Conservation (phyloP, 1,284 basidiomycete genomes). For the Rhizoctonia solani region DNA sequence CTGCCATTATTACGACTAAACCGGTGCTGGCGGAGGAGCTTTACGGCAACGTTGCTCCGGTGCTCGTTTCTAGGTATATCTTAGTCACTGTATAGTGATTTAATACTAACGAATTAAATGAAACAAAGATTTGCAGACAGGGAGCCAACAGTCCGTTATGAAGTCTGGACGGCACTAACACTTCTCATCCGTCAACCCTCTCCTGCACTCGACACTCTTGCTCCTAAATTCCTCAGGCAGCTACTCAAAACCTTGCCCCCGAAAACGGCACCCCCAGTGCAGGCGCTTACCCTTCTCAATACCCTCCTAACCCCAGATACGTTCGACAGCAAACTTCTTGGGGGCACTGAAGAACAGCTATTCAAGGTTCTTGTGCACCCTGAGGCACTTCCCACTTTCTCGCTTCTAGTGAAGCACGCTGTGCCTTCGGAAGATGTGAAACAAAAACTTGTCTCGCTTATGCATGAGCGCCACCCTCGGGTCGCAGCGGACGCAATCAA, state of each 20-base stretch:
- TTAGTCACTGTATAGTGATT: neutral
- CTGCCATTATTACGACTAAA: slow-evolving; percentile 83
- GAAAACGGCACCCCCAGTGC: slow-evolving; percentile 18
- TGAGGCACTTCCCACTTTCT: slow-evolving; percentile 69
- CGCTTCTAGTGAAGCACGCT: slow-evolving; percentile 60
- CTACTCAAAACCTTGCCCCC: slow-evolving; percentile 28
- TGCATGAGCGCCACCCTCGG: slow-evolving; percentile 73
- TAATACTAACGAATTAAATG: neutral
- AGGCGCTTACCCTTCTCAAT: slow-evolving; percentile 18
- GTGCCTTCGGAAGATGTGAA: slow-evolving; percentile 62
- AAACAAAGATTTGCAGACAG: slow-evolving; percentile 76
- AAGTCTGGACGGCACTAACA: slow-evolving; percentile 88
- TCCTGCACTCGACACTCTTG: neutral
- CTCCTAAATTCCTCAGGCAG: slow-evolving; percentile 27
- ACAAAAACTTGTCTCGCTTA: slow-evolving; percentile 71
- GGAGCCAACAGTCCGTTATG: slow-evolving; percentile 93
- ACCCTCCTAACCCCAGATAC: neutral
- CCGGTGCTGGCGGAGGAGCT: slow-evolving; percentile 81
- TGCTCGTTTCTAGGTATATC: slow-evolving; percentile 72
- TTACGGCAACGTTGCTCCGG: slow-evolving; percentile 83
- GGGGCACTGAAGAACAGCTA: neutral
- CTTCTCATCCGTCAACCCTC: slow-evolving; percentile 69
- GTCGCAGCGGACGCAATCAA: slow-evolving; percentile 83
- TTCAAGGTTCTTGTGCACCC: slow-evolving; percentile 36
- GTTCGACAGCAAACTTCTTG: neutral